Evolutionary conservation across 2,329 filamentous ascomycete genomes (phyloP).

Genomic region (Aspergillus calidoustus): DNA sequence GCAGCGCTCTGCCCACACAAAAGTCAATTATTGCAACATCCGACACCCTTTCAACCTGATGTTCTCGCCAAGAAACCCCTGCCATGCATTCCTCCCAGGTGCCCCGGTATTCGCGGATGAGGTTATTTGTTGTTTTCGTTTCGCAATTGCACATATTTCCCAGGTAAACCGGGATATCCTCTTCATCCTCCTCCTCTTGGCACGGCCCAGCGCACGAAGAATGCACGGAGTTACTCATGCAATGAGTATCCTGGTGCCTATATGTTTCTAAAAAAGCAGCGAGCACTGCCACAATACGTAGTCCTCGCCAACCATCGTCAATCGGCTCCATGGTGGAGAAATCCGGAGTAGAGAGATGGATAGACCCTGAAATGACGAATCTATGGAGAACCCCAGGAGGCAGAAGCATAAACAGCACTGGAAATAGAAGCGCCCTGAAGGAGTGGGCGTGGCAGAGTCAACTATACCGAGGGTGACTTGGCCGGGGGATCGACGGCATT

Average conservation of each 20-base stretch:
- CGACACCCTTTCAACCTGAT: constrained; percentile 19
- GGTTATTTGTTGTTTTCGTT: not conserved
- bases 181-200: not conserved
- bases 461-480: not conserved
- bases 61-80: constrained; percentile 27
- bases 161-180: not conserved
- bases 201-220: not conserved
- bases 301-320: not conserved
- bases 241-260: not conserved
- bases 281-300: not conserved
- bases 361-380: not conserved
- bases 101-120: constrained; percentile 30
- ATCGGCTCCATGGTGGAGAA: not conserved
- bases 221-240: not conserved
- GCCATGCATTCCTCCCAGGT: constrained; percentile 34
- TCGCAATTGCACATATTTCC: not conserved
- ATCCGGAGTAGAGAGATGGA: not conserved
- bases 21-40: constrained; percentile 15
- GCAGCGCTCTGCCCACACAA: not conserved
- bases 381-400: not conserved
- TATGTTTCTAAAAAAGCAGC: not conserved
- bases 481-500: constrained; percentile 8
- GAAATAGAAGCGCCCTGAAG: not conserved
- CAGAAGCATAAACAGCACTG: not conserved
- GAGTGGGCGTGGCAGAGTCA: not conserved